Conservation (phyloP, 2,329 filamentous ascomycete genomes). For the Fusarium equiseti region DNA sequence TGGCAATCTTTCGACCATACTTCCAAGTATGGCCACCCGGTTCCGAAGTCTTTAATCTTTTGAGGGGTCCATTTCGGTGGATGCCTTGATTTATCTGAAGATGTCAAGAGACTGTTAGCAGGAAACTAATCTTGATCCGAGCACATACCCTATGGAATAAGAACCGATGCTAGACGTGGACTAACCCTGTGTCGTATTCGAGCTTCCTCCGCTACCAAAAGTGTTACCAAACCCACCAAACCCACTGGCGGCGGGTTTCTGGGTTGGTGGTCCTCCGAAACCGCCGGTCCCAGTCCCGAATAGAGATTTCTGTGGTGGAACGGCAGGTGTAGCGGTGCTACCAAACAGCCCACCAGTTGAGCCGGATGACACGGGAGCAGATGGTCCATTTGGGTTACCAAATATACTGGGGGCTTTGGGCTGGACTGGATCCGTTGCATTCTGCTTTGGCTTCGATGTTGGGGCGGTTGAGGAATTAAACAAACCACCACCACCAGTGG, state of each 20-base stretch:
- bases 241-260: not conserved
- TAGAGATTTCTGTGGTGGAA: fast-evolving
- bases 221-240: not conserved
- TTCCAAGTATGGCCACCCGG: not conserved
- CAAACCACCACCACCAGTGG: too few species aligned
- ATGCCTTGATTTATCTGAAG: not conserved
- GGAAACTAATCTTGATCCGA: not conserved
- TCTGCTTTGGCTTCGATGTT: not conserved
- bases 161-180: not conserved
- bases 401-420: not conserved
- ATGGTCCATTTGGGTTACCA: not conserved
- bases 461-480: too few species aligned
- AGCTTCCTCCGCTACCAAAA: not conserved
- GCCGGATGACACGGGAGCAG: not conserved
- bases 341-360: not conserved
- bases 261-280: not conserved
- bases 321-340: fast-evolving
- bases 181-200: not conserved
- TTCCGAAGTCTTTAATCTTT: not conserved
- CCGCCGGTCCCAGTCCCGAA: fast-evolving
- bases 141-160: not conserved
- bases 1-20: too few species aligned
- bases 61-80: not conserved
- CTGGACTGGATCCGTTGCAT: not conserved
- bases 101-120: not conserved